Conservation (phyloP, 495 filamentous ascomycete species). For the Melanomma pulvis-pyrius region DNA sequence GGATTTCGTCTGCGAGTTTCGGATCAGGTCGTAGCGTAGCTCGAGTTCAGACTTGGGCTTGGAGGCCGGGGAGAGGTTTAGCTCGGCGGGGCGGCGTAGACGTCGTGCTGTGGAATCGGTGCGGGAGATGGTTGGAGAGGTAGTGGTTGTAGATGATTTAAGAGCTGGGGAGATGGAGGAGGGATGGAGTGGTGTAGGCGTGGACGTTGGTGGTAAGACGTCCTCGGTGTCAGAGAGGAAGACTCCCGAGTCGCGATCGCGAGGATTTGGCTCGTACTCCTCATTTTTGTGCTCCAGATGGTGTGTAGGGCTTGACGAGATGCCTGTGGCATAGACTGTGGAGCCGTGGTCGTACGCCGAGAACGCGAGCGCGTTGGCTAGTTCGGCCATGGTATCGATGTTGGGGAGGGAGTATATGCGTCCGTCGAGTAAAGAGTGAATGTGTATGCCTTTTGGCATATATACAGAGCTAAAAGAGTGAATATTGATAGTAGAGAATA, state of each 20-base stretch:
- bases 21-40: slow-evolving; percentile 27
- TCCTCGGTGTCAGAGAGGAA: slow-evolving; percentile 22
- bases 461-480: background rate
- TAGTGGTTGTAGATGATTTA: background rate
- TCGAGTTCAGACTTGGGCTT: slow-evolving; percentile 32
- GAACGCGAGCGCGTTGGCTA: slow-evolving; percentile 3
- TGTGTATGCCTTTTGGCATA: background rate
- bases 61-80: slow-evolving; percentile 5
- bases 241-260: slow-evolving; percentile 31
- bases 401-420: background rate
- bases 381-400: slow-evolving; percentile 5
- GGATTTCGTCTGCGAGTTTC: slow-evolving; percentile 16
- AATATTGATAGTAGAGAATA: background rate
- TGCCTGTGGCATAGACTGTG: background rate
- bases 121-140: background rate
- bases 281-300: background rate
- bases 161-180: background rate
- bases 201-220: background rate
- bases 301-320: background rate
- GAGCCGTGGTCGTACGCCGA: background rate
- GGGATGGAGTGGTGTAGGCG: background rate
- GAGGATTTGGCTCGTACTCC: background rate
- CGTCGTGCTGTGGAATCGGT: slow-evolving; percentile 14
- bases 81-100: slow-evolving; percentile 26
- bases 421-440: slow-evolving; percentile 4